Conservation (phyloP, 2,329 filamentous ascomycete genomes). For the Tricladium varicosporioides region DNA sequence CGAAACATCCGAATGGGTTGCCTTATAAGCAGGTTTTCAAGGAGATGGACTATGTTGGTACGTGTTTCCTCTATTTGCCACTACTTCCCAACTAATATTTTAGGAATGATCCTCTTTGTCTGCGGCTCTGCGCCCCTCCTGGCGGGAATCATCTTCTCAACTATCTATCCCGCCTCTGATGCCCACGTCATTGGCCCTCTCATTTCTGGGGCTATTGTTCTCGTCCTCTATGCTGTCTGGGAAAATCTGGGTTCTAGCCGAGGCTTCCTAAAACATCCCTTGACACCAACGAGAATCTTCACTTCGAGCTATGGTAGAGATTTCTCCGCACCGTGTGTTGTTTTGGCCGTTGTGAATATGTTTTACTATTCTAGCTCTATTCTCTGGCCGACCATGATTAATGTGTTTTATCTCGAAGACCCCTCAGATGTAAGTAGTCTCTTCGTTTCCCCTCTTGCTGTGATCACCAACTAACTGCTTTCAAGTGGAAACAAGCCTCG, state of each 20-base stretch:
- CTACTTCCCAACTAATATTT: no score
- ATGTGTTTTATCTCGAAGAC: slow-evolving; percentile 40
- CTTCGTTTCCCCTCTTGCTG: no score
- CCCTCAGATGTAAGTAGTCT: slow-evolving; percentile 18
- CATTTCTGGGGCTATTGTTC: slow-evolving; percentile 35
- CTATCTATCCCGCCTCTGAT: slow-evolving; percentile 36
- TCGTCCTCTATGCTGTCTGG: slow-evolving; percentile 39
- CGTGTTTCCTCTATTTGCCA: slow-evolving; percentile 12
- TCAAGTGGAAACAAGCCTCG: slow-evolving; percentile 28
- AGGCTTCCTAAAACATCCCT: slow-evolving; percentile 4
- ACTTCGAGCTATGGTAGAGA: slow-evolving; percentile 44
- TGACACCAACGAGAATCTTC: slow-evolving; percentile 43
- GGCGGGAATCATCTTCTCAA: slow-evolving; percentile 41
- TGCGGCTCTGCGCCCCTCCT: slow-evolving; percentile 37
- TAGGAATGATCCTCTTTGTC: slow-evolving; percentile 34
- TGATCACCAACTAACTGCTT: no score
- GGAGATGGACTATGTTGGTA: slow-evolving; percentile 41
- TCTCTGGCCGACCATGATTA: slow-evolving; percentile 47
- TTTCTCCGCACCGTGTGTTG: slow-evolving; percentile 45
- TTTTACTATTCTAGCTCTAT: slow-evolving; percentile 49
- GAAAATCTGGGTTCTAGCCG: slow-evolving; percentile 23
- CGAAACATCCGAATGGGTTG: slow-evolving; percentile 1
- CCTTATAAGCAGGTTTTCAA: slow-evolving; percentile 33
- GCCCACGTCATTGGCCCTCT: slow-evolving; percentile 39
- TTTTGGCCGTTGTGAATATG: slow-evolving; percentile 47